Base-by-base conservation (phyloP, 768 basidiomycete genomes). In the Strobilomyces confusus region DNA sequence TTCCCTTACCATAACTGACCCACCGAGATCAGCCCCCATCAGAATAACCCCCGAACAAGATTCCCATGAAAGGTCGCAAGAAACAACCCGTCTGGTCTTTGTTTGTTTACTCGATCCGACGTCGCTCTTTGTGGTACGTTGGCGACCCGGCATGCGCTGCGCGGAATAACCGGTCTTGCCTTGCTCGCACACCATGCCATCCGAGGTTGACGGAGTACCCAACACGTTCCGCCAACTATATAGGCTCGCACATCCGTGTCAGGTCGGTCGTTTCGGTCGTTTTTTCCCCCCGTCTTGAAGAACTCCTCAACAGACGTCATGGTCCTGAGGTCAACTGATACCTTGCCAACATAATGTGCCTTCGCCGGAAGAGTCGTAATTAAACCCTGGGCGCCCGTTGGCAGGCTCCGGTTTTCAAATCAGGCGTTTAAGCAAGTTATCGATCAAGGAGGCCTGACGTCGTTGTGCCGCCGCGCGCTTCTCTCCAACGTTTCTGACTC, bases 351-450 rank as follows among this genome's bases (percentile, higher is more conserved):
- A 34, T 20, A 19, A 37, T 25, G 44, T 48, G 41, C 41, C 47
- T 45, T 32, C 8, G 9, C 44, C 44, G 30, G 14, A 22, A 19
- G 34, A 17, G 14, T 34, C 29, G 34, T 51, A 49, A 41, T 30
- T 44, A 50, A 45, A 26, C 41, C 26, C 33, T 32, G 20, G 47
- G 51, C 40, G 54, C 37, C 50, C 53, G 40, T 54, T 52, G 32
- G 53, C 23, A 55, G 12, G 44, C 34, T n/a, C 55, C 58, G 63
- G 53, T 23, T 55, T 58, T 58, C 57, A 65, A 65, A 65, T 46
- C 3, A 56, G 56, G 56, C 25, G 12, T 52, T 51, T 51, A 56
- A 52, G 52, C 40, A 49, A 57, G 55, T 54, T 51, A 53, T 62
- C 50, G 54, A 48, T 52, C 52, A 55, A 36, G 20, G 23, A 42